phyloP scores from a whole-genome alignment of 2,329 filamentous ascomycete species.

The Hypoxylon rubiginosum region DNA sequence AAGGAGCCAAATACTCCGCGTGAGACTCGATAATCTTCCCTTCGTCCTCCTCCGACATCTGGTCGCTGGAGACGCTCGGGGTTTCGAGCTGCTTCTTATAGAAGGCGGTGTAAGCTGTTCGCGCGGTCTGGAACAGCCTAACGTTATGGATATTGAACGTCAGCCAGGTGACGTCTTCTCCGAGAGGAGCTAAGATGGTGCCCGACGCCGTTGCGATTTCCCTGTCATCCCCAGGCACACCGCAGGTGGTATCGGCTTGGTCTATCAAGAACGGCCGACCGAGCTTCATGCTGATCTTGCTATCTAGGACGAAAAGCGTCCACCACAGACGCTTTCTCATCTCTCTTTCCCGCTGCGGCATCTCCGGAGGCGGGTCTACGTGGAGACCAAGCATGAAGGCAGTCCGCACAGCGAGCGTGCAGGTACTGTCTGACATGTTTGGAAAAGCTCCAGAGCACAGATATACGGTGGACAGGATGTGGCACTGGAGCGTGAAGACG shows the following conservation, averaged over 20 bases:
- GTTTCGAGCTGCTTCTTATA: slow-evolving; percentile 31
- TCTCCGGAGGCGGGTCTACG: slow-evolving; percentile 29
- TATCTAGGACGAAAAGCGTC: slow-evolving; percentile 32
- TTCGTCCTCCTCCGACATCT: slow-evolving; percentile 11
- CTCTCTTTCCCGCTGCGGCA: slow-evolving; percentile 29
- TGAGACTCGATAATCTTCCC: slow-evolving; percentile 33
- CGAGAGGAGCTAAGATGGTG: slow-evolving; percentile 30
- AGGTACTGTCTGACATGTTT: slow-evolving; percentile 36
- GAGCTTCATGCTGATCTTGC: slow-evolving; percentile 38
- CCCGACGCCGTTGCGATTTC: slow-evolving; percentile 26
- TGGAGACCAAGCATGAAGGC: slow-evolving; percentile 39
- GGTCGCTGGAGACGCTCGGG: slow-evolving; percentile 8
- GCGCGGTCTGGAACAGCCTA: slow-evolving; percentile 25
- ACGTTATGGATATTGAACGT: slow-evolving; percentile 32
- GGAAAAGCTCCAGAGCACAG: slow-evolving; percentile 32
- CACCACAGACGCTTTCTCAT: slow-evolving; percentile 33
- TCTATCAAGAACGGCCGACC: slow-evolving; percentile 34
- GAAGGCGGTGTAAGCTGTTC: slow-evolving; percentile 33
- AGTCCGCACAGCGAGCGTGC: slow-evolving; percentile 34
- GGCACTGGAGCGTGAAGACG: slow-evolving; percentile 33
- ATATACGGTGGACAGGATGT: slow-evolving; percentile 32
- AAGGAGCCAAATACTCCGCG: slow-evolving; percentile 28
- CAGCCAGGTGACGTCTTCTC: slow-evolving; percentile 31
- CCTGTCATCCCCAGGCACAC: slow-evolving; percentile 27
- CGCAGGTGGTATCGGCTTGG: slow-evolving; percentile 24